Base-by-base conservation (phyloP, 805 yeast genomes). In the Yamadazyma ubonensis region DNA sequence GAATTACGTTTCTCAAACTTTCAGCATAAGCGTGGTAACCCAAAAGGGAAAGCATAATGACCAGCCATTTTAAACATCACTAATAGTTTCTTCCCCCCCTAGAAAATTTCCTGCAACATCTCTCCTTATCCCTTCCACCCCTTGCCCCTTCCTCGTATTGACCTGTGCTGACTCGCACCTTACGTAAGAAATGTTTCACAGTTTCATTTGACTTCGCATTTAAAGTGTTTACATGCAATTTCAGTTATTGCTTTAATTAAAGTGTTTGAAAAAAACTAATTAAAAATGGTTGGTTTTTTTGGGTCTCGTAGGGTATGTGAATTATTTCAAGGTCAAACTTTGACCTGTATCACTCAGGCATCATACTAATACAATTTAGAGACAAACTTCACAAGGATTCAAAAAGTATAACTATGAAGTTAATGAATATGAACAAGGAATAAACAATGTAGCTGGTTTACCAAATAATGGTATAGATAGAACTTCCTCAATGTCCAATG, bases 381-480 rank as follows among this genome's bases (percentile, higher is more conserved):
- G 42, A 34, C 55, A 53, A 23, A 28, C 45, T 21, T 57, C 55
- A 46, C 67, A 64, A 30, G 71, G 71, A 15, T 66, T 66, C 43
- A 51, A 56, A 38, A 61, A 53, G 43, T 65, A 65, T 45, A 46
- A 53, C 12, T 58, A 57, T 10, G 65, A 61, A 39, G 38, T 57
- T 33, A 48, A 53, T 33, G 39, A 52, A 6, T 54, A 52, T 44
- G 54, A 43, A 26, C 41, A 30, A 11, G 25, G 27, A 22, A 27
- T 22, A 34, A 30, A 17, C 34, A 34, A 45, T 31, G 46, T 53
- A 16, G 49, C 50, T 3, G 61, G 57, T 1, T 43, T 53, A n/a
- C 62, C 60, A 2, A 43, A 42, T 37, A 54, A 49, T 12, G 46
- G 46, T 9, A 27, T 41, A 12, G 19, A 42, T 1, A 35, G 65